Evolutionary conservation across 164 flowering plant species (phyloP).

Genomic region (Chimonanthus praecox): DNA sequence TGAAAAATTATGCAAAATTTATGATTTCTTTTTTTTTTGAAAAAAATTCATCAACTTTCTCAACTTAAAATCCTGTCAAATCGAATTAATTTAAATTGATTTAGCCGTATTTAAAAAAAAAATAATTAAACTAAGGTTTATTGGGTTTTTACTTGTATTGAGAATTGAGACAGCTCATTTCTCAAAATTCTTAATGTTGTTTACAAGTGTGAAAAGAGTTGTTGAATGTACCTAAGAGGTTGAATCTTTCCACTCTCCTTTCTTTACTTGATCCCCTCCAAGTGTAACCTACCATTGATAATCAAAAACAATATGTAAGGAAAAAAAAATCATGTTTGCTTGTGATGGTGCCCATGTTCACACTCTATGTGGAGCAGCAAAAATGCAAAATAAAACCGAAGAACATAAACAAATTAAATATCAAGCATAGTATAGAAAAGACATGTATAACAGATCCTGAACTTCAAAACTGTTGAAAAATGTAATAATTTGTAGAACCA

Average conservation of each 20-base stretch:
- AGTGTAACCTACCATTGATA: conserved; percentile 31
- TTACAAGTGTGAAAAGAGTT: neutral
- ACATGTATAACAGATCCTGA: neutral
- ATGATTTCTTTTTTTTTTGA: too few species aligned
- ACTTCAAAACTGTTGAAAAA: neutral
- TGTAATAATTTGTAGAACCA: neutral
- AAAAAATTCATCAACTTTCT: neutral
- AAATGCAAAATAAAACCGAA: neutral
- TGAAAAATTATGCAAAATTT: too few species aligned
- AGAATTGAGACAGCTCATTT: too few species aligned
- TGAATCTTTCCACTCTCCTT: neutral
- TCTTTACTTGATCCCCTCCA: conserved; percentile 43
- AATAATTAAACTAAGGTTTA: neutral
- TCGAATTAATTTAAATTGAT: too few species aligned
- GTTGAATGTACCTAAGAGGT: neutral
- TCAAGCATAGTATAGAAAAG: neutral
- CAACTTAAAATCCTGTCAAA: too few species aligned
- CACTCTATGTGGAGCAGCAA: neutral
- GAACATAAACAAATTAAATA: too few species aligned
- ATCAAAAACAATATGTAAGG: neutral
- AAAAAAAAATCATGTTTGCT: neutral
- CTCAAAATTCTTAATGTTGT: too few species aligned
- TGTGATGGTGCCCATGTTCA: neutral
- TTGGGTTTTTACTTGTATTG: neutral
- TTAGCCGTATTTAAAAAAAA: neutral